Base-by-base conservation (phyloP, 768 basidiomycete genomes). In the Leccinum boreale region DNA sequence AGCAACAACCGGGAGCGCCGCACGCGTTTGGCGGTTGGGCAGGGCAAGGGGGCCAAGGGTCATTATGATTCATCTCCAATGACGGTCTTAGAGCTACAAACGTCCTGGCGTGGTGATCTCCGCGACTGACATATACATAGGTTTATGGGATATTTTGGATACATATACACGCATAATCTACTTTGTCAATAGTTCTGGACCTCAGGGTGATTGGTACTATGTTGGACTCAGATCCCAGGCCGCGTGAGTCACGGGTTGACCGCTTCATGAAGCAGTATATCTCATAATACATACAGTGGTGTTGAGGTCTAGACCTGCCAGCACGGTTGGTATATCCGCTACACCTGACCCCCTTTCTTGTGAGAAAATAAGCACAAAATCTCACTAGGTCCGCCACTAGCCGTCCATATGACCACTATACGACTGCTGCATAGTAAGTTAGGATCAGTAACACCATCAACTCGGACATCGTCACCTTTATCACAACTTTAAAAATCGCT, bases 1-100 rank as follows among this genome's bases (percentile, higher is more conserved):
- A 71, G 17, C 69, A 62, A n/a, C 72, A 24, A 44, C 58, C 58
- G 29, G 62, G 61, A 33, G 52, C 55, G 24, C 50, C 61, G 21
- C 49, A 50, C 17, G 60, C 55, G 24, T 70, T 58, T 29, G 51
- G 52, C 1, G 57, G 60, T 24, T 72, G 72, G 65, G 42, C 52
- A 3, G 66, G 52, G 45, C 60, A 63, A 19, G 58, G 63, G 3
- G 35, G 31, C 3, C 58, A 66, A 15, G 56, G 62, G n/a, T 21
- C 67, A 6, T 65, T 62, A 51, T 65, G 52, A 69, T 28, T 17
- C 9, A 1, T 26, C 17, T 23, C 26, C 0, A 29, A 36, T 28
- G 23, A 24, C 21, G 4, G 50, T 11, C 28, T 49, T 45, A 46
- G 17, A 26, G 17, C 45, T 33, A 33, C 33, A 33, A 21, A n/a